Base-by-base conservation (phyloP, 257 asterid genomes). In the Petrea volubilis region DNA sequence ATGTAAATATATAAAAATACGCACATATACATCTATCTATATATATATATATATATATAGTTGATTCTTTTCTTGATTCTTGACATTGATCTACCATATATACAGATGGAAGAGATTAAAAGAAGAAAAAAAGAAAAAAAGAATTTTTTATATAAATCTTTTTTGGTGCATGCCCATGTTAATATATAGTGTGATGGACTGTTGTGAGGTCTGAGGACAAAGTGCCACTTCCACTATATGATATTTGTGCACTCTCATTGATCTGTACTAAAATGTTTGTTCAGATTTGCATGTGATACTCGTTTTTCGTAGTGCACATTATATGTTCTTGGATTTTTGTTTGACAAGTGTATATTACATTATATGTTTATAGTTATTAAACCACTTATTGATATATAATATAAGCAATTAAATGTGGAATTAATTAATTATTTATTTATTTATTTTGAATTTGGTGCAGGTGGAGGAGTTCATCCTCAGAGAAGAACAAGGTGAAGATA, bases 401-500 rank as follows among this genome's bases (percentile, higher is more conserved):
- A 31, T 31, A 7, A 31, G 7, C 38, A 31, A 7, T 2, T 3
- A 31, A 31, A 31, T 31, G 38, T 31, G 38, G 38, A n/a, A 31
- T 31, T 31, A 31, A 31, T 31, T n/a, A n/a, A n/a, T n/a, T n/a
- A n/a, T 33, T 33, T 33, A 33, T 33, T 33, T 33, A 2, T 33
- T 33, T 33, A 33, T 33, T 49, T 3, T 51, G 29, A 24, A 21
- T 6, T 4, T 61, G 21, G n/a, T 60, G 75, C 50, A 88, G 97
- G 97, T 88, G 97, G 96, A 90, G 84, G 85, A 88, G 79, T 77
- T 65, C 88, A 8, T 77, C 82, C 1, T 70, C 87, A 1, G 97
- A 93, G 18, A 93, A 87, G 85, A 85, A 83, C 73, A 88, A 86
- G 76, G 85, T 84, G 74, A 93, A 90, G 88, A 83, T 83, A 66